phyloP scores from a whole-genome alignment of 495 filamentous ascomycete genomes.

The Terfezia boudieri region DNA sequence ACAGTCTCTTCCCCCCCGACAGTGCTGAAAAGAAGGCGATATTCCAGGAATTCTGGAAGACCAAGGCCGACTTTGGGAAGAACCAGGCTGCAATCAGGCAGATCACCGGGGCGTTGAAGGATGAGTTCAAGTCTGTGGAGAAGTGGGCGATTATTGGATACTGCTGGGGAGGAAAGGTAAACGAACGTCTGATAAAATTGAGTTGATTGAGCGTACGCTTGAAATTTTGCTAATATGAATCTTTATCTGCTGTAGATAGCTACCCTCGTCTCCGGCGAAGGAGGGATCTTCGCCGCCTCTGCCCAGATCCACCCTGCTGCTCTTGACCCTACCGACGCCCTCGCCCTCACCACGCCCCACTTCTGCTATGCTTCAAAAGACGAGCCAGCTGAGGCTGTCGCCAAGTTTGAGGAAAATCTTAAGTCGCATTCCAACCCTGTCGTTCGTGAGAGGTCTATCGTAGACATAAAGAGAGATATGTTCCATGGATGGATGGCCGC shows the following conservation, averaged over 20 bases:
- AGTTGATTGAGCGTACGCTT: background rate
- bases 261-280: conserved; percentile 33
- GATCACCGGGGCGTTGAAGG: conserved; percentile 34
- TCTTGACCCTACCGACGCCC: conserved; percentile 46
- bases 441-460: conserved; percentile 21
- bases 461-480: conserved; percentile 32
- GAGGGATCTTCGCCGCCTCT: conserved; percentile 49
- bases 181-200: conserved; percentile 21
- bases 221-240: background rate
- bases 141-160: conserved; percentile 76
- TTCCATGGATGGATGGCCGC: conserved; percentile 44
- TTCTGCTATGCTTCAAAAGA: conserved; percentile 31
- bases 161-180: conserved; percentile 79
- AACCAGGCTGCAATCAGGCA: conserved; percentile 41
- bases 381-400: conserved; percentile 25
- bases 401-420: conserved; percentile 24
- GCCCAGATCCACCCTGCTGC: conserved; percentile 68
- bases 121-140: conserved; percentile 31
- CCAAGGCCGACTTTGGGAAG: conserved; percentile 37
- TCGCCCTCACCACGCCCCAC: conserved; percentile 29
- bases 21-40: conserved; percentile 58
- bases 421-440: conserved; percentile 4
- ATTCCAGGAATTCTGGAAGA: conserved; percentile 55
- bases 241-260: conserved; percentile 23
- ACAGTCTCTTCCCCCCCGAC: conserved; percentile 46